Conservation (phyloP, 371 early-diverging fungal genomes). For the Haplosporangium sp. region DNA sequence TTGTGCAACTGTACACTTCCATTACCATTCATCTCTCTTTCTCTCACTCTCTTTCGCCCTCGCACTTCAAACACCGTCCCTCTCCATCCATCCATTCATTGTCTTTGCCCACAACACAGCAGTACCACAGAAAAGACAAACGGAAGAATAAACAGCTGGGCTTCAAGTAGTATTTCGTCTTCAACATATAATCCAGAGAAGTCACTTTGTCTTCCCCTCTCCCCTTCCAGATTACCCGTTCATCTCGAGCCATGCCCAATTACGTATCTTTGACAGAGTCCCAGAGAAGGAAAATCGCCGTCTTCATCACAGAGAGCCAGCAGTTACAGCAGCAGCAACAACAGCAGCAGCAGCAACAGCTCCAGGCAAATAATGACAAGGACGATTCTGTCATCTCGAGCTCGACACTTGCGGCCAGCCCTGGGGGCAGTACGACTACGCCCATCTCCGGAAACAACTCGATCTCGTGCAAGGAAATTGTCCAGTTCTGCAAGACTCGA, state of each 20-base stretch:
- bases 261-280: slow-evolving; percentile 56
- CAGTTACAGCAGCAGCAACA: slow-evolving; percentile 46
- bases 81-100: no score
- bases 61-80: no score
- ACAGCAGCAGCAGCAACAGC: slow-evolving; percentile 35
- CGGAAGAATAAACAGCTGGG: not conserved
- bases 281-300: slow-evolving; percentile 50
- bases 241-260: slow-evolving; percentile 36
- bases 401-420: slow-evolving; percentile 18
- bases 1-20: no score
- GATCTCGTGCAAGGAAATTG: slow-evolving; percentile 55
- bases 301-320: slow-evolving; percentile 55
- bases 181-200: no score
- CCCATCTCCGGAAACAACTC: slow-evolving; percentile 29
- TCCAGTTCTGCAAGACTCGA: slow-evolving; percentile 54
- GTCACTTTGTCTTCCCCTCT: not conserved
- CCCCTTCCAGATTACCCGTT: not conserved
- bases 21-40: no score
- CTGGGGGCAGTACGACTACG: slow-evolving; percentile 20
- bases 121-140: slow-evolving; percentile 12
- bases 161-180: no score
- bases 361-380: slow-evolving; percentile 8
- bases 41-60: no score
- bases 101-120: no score
- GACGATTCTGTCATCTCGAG: slow-evolving; percentile 29